A percentile compares a stretch with the other conserved stretches of the same genome.
Evolutionary conservation across 495 filamentous ascomycete species (phyloP).

Genomic region (Glutinoglossum americanum): DNA sequence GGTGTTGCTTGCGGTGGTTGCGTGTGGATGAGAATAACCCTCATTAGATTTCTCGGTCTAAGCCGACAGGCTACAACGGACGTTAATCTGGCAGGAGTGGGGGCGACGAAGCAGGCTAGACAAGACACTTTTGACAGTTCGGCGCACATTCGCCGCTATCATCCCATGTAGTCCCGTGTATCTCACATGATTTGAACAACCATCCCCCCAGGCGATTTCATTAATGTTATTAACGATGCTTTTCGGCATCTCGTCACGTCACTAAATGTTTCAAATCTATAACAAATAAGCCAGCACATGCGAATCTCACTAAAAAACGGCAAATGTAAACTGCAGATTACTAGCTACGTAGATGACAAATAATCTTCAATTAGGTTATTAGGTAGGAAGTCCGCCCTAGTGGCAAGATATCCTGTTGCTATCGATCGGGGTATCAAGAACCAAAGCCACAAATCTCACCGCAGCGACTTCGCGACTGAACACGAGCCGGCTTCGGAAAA

Average conservation of each 20-base stretch:
- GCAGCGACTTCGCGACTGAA: neutral
- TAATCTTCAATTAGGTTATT: constrained; percentile 5
- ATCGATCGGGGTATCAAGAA: constrained; percentile 2
- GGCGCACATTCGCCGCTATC: no score
- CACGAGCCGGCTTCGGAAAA: neutral
- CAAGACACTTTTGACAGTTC: no score
- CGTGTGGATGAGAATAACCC: neutral
- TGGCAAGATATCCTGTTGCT: neutral
- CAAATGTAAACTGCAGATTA: no score
- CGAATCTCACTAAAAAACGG: no score
- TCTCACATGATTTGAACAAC: no score
- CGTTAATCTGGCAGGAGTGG: no score
- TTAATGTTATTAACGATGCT: no score
- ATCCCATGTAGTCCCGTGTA: no score
- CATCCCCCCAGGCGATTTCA: no score
- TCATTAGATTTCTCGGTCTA: neutral
- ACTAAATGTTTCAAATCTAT: neutral
- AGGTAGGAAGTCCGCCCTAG: constrained; percentile 3
- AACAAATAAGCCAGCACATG: neutral
- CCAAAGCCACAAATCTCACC: constrained; percentile 1
- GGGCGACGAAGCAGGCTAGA: no score
- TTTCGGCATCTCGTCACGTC: no score
- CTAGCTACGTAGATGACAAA: neutral
- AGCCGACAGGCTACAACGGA: neutral
- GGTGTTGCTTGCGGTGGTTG: neutral